phyloP scores from a whole-genome alignment of 2,329 filamentous ascomycete species.

The Gaeumannomyces tritici region DNA sequence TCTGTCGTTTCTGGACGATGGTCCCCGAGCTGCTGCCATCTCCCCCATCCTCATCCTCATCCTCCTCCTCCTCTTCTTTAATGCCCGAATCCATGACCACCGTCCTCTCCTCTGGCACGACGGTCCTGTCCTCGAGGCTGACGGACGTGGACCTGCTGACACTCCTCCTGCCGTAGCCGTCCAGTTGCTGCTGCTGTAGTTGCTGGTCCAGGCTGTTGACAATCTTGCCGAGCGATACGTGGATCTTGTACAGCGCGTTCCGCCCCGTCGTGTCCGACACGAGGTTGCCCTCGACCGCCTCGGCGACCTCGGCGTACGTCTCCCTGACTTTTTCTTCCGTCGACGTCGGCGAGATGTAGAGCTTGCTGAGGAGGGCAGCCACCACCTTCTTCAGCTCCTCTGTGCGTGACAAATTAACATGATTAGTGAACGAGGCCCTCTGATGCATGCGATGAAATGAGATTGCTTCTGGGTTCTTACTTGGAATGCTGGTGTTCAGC shows the following conservation, averaged over 20 bases:
- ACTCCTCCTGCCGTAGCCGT: slow-evolving; percentile 23
- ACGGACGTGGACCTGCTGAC: slow-evolving; percentile 35
- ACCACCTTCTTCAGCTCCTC: slow-evolving; percentile 82
- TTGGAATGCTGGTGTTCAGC: slow-evolving; percentile 54
- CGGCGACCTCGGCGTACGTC: slow-evolving; percentile 46
- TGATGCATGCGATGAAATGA: not conserved
- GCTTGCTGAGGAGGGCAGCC: slow-evolving; percentile 68
- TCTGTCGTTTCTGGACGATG: slow-evolving; percentile 12
- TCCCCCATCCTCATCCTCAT: slow-evolving; percentile 20
- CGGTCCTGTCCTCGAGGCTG: slow-evolving; percentile 19
- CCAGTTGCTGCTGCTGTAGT: slow-evolving; percentile 11
- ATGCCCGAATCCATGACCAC: slow-evolving; percentile 32
- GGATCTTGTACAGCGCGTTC: slow-evolving; percentile 59
- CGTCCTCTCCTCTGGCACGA: slow-evolving; percentile 25
- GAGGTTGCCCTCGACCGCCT: slow-evolving; percentile 53
- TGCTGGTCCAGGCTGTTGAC: slow-evolving; percentile 47
- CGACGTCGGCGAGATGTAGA: slow-evolving; percentile 64
- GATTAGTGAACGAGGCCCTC: not conserved
- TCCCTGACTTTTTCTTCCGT: slow-evolving; percentile 47
- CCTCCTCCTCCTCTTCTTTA: slow-evolving; percentile 37
- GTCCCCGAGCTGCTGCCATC: slow-evolving; percentile 15
- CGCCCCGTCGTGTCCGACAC: slow-evolving; percentile 50
- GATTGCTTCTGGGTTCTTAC: slow-evolving; percentile 42
- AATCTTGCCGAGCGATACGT: slow-evolving; percentile 58
- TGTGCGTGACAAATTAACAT: slow-evolving; percentile 18